Evolutionary conservation across 495 filamentous ascomycete genomes (phyloP).

Genomic region (Annulohypoxylon moriforme): DNA sequence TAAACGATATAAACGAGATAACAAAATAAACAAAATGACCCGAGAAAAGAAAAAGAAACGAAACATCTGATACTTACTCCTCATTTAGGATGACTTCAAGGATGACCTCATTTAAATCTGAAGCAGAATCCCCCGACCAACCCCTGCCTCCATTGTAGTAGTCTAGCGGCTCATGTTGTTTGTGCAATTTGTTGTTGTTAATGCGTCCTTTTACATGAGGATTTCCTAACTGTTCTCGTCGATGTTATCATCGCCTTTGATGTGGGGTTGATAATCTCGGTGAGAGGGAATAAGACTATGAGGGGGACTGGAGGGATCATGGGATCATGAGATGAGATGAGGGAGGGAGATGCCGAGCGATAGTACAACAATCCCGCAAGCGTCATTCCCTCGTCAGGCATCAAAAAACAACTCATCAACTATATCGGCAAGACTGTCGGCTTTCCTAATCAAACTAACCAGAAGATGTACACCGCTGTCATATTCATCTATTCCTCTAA

Average conservation of each 20-base stretch:
- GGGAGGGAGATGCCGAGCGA: constrained; percentile 5
- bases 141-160: constrained; percentile 12
- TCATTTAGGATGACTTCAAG: constrained; percentile 11
- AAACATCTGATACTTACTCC: constrained; percentile 23
- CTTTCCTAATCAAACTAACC: constrained; percentile 24
- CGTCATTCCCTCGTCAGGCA: constrained; percentile 37
- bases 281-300: constrained; percentile 16
- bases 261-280: constrained; percentile 39
- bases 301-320: constrained; percentile 1
- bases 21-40: constrained; percentile 3
- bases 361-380: constrained; percentile 10
- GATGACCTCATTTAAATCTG: constrained; percentile 37
- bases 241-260: not conserved
- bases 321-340: constrained; percentile 6
- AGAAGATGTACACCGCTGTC: constrained; percentile 7
- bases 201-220: constrained; percentile 24
- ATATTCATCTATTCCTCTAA: constrained; percentile 15
- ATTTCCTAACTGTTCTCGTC: not conserved
- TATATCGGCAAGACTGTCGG: constrained; percentile 17
- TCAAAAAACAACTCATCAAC: constrained; percentile 16
- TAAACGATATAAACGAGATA: constrained; percentile 7
- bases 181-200: constrained; percentile 30
- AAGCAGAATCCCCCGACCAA: constrained; percentile 10
- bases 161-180: constrained; percentile 10
- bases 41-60: constrained; percentile 6